Evolutionary conservation across 148 eudicot species (phyloP).

Genomic region (Nepenthes gracilis): DNA sequence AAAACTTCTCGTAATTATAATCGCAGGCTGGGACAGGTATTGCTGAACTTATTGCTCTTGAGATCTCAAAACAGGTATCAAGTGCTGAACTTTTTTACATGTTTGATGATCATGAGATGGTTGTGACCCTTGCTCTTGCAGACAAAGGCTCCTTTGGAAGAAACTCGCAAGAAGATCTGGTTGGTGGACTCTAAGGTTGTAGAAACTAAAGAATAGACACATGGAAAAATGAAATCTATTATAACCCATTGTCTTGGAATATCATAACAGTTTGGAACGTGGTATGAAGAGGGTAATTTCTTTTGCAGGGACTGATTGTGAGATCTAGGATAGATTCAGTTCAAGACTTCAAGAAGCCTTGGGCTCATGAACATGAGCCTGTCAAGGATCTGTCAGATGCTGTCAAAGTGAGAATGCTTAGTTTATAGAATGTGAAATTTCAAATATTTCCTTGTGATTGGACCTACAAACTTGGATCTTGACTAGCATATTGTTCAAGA

Average conservation of each 20-base stretch:
- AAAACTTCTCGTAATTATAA: background rate
- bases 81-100: background rate
- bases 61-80: conserved; percentile 81
- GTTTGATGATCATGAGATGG: background rate
- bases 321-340: conserved; percentile 72
- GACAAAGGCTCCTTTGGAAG: conserved; percentile 57
- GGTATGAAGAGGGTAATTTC: background rate
- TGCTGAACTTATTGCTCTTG: conserved; percentile 91
- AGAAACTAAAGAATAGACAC: background rate
- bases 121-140: conserved; percentile 16
- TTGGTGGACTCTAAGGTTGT: conserved; percentile 88
- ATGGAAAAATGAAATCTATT: background rate
- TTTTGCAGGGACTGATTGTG: conserved; percentile 76
- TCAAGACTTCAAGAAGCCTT: conserved; percentile 85
- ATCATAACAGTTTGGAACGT: background rate
- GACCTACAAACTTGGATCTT: background rate
- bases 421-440: background rate
- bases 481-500: background rate
- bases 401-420: conserved; percentile 46
- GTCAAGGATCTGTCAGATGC: conserved; percentile 52
- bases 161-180: conserved; percentile 91
- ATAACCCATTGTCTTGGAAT: background rate
- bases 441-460: background rate
- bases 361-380: conserved; percentile 95
- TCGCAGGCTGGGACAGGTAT: conserved; percentile 96